Percentiles rank a stretch among this genome's conserved stretches.
phyloP scores from a whole-genome alignment of 371 early-diverging fungal genomes.

The Dentiscutata heterogama region DNA sequence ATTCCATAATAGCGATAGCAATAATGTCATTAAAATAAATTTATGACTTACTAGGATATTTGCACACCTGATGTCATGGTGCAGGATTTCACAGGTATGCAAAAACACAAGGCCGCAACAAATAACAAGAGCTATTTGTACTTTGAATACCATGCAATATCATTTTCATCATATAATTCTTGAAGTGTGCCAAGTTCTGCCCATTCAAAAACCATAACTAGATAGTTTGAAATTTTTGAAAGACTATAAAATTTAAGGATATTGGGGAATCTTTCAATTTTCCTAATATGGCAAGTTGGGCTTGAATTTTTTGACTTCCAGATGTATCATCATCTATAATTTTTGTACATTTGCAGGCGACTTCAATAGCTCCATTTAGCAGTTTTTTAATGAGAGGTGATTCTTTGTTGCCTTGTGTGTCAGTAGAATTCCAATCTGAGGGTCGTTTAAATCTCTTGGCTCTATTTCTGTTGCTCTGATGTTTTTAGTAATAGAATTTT shows the following conservation, averaged over 20 bases:
- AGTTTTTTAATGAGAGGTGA: slow-evolving; percentile 2
- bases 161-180: not conserved
- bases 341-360: not conserved
- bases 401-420: slow-evolving; percentile 3
- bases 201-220: slow-evolving; percentile 39
- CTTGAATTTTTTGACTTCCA: not conserved
- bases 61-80: slow-evolving; percentile 33
- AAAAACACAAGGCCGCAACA: not conserved
- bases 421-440: not conserved
- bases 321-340: not conserved
- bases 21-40: not conserved
- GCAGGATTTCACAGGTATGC: slow-evolving; percentile 1
- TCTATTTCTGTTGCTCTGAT: not conserved
- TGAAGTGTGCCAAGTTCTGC: slow-evolving; percentile 20
- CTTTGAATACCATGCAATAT: slow-evolving; percentile 16
- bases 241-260: slow-evolving; percentile 32
- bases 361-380: not conserved
- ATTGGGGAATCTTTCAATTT: slow-evolving; percentile 19
- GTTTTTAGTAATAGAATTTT: not conserved
- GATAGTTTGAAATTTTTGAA: not conserved
- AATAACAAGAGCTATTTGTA: not conserved
- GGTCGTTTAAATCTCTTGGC: not conserved
- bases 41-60: slow-evolving; percentile 28
- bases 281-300: slow-evolving; percentile 20
- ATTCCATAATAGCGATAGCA: not conserved